Conservation (phyloP, 2,329 filamentous ascomycete species). For the Aspergillus quadricinctus region DNA sequence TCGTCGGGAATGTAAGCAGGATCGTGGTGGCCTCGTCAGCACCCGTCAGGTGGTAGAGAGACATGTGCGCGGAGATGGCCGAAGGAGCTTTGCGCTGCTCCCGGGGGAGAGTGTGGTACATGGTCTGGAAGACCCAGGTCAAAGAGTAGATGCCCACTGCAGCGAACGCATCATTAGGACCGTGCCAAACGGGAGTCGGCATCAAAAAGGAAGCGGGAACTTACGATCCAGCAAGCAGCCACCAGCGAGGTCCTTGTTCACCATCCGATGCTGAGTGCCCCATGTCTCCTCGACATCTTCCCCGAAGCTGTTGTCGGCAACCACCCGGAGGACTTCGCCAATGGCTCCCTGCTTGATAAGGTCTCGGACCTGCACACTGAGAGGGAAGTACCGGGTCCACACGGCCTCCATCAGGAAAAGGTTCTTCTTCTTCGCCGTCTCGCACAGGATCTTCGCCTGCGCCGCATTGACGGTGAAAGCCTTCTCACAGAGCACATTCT, state of each 20-base stretch:
- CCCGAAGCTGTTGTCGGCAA: conserved; percentile 60
- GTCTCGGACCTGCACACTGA: conserved; percentile 64
- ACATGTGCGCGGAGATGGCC: conserved; percentile 63
- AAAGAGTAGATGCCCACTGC: conserved; percentile 76
- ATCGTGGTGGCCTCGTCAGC: conserved; percentile 76
- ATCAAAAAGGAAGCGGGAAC: conserved; percentile 11
- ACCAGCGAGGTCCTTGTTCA: conserved; percentile 77
- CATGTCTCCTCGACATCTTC: conserved; percentile 57
- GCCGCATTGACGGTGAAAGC: conserved; percentile 78
- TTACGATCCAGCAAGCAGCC: conserved; percentile 70
- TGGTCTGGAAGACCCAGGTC: conserved; percentile 85
- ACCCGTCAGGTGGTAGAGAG: conserved; percentile 67
- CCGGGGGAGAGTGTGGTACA: conserved; percentile 72
- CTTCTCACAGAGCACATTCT: conserved; percentile 89
- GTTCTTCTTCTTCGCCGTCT: conserved; percentile 67
- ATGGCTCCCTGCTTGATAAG: conserved; percentile 57
- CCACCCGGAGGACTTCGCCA: conserved; percentile 54
- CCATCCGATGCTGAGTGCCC: conserved; percentile 66
- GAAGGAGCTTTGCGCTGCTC: conserved; percentile 60
- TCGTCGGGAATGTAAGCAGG: conserved; percentile 68
- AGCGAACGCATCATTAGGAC: background rate
- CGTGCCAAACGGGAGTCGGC: background rate
- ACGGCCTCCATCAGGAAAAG: conserved; percentile 82
- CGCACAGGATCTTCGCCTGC: conserved; percentile 68
- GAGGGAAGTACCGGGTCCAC: conserved; percentile 84